Conservation (phyloP, 2,329 filamentous ascomycete species). For the Aspergillus vadensis region DNA sequence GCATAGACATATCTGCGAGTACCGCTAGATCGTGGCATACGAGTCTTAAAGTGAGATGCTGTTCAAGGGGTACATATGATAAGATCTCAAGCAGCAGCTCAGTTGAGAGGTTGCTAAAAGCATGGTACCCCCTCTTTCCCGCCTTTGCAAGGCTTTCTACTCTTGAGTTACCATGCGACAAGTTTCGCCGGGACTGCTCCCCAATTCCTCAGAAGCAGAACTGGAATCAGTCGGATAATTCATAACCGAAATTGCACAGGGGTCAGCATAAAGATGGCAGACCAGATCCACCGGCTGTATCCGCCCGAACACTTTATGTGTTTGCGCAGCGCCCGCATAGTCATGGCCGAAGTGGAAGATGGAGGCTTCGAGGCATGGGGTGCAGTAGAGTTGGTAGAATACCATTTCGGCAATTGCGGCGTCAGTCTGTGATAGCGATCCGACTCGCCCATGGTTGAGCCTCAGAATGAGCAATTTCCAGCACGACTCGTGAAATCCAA, state of each 20-base stretch:
- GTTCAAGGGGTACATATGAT: constrained; percentile 9
- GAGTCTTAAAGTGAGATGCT: constrained; percentile 1
- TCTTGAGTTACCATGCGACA: too few relatives aligned
- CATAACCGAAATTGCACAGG: constrained; percentile 2
- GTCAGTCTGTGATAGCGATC: background rate
- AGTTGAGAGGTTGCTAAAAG: background rate
- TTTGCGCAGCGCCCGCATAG: too few relatives aligned
- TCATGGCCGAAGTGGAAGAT: too few relatives aligned
- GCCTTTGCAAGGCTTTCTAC: too few relatives aligned
- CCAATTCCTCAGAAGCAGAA: too few relatives aligned
- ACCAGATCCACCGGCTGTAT: too few relatives aligned
- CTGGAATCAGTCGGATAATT: background rate
- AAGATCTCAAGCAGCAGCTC: constrained; percentile 12
- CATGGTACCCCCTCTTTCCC: background rate
- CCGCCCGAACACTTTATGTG: too few relatives aligned
- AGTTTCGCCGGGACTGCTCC: too few relatives aligned
- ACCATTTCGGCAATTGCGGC: background rate
- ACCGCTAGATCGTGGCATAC: constrained; percentile 7
- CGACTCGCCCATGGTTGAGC: background rate
- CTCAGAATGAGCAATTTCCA: constrained; percentile 17
- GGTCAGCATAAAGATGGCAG: constrained; percentile 9
- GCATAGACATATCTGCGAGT: background rate
- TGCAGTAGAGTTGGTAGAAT: constrained; percentile 17
- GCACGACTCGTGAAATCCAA: constrained; percentile 18
- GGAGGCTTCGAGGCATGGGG: constrained; percentile 8